A percentile compares a stretch with the other conserved stretches of the same genome.
Evolutionary conservation across 352 stramenopile species (phyloP).

Genomic region (Elongisporangium senticosum): DNA sequence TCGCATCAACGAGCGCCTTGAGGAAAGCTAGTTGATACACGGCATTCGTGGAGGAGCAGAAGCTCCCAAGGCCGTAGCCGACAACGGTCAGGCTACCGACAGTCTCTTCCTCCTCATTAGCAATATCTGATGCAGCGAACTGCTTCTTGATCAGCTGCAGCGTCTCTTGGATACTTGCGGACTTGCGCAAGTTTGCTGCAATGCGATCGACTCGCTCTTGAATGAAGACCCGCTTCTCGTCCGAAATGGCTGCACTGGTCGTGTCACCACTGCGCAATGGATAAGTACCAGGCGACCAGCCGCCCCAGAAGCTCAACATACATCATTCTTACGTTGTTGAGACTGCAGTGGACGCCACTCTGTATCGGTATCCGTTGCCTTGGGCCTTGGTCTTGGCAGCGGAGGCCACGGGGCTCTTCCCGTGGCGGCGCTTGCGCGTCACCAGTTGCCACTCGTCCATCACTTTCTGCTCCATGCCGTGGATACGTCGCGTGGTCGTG

Average conservation of each 20-base stretch:
- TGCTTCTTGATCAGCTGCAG: not conserved
- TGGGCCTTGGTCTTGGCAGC: not conserved
- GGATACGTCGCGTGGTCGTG: not conserved
- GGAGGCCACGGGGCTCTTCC: not conserved
- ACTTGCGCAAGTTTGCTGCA: not conserved
- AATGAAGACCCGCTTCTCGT: not conserved
- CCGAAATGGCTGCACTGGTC: not conserved
- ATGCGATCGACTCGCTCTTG: not conserved
- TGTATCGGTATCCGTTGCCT: not conserved
- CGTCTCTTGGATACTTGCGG: not conserved
- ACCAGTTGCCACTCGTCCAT: not conserved
- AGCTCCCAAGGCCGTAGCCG: slow-evolving; percentile 72
- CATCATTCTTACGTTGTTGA: not conserved
- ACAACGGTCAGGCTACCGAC: slow-evolving; percentile 25
- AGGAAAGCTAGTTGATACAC: slow-evolving; percentile 69
- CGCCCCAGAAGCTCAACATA: not conserved
- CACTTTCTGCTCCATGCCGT: not conserved
- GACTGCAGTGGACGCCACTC: not conserved
- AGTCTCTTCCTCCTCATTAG: not conserved
- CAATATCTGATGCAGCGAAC: not conserved
- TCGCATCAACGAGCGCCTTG: slow-evolving; percentile 27
- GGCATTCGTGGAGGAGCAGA: slow-evolving; percentile 67
- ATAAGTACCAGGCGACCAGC: not conserved
- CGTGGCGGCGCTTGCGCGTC: not conserved
- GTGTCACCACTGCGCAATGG: not conserved